Evolutionary conservation across 441 rosid genomes (phyloP), one percentile per base, ranked within the genome.

Genomic region (Omphalea diandra): DNA sequence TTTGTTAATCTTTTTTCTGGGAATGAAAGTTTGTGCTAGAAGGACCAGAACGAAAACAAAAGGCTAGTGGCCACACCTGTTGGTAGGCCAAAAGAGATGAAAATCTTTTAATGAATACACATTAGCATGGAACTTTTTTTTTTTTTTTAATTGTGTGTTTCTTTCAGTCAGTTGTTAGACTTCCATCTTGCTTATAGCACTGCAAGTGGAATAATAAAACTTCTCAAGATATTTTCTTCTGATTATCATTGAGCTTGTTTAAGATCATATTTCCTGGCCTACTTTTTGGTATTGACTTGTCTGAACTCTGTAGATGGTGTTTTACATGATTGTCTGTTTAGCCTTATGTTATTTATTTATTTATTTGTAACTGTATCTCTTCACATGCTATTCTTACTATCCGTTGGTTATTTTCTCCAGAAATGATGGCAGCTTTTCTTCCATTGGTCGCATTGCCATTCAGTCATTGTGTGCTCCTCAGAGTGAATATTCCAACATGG

Each of bases 401-500:
- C 9, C 58, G 43, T 59, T 72, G 63, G 61, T 76, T 56, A 40
- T 59, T 56, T 49, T 73, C 71, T 66, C 24, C 86, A 94, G 97
- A 80, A 86, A 69, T 57, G 91, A 85, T 70, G 82, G 80, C 59
- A 80, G 69, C 74, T 58, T 82, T 73, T 70, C 83, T 40, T 78
- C 82, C 61, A 63, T 77, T 64, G 89, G 91, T 62, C 97, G 93
- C 40, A 89, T 94, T 40, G 96, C 94, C 49, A 87, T 94, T 77
- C 99, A 92, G 73, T 90, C 98, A 52, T 80, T 94, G 62, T 86
- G 94, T 85, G 88, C 97, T 75, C 97, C 97, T 49, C 88, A 90
- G 61, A 90, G 96, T 81, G 86, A 75, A 64, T 82, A 83, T 74
- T 88, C 89, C 71, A 83, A 82, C 68, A 83, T 70, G 97, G 97